Base-by-base conservation (phyloP, 148 eudicot genomes). In the Rhododendron ovatum region DNA sequence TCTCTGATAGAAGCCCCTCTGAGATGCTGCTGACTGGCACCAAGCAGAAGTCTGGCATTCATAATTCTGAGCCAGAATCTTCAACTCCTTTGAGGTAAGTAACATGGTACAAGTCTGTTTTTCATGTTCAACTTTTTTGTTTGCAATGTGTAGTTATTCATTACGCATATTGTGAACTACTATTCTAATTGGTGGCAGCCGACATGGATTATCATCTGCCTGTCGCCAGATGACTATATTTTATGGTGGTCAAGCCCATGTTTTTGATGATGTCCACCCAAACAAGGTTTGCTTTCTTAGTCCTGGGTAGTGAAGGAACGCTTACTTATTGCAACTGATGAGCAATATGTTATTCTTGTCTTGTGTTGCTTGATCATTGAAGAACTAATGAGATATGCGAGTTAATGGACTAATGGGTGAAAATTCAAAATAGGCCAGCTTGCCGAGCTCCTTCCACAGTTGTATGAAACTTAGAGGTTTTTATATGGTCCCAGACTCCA, bases 201-300 rank as follows among this genome's bases (percentile, higher is more conserved):
- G 59, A 73, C 92, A 84, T 67, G 94, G 93, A 87, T 71, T 81
- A 43, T 85, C 90, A 71, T 89, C 92, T 45, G 87, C 82, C 67
- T 85, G 91, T 89, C 86, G 91, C 89, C 96, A 94, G 88, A 95
- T 95, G 96, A 95, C 98, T 78, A 92, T 95, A 87, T 92, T 95
- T 83, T 95, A 92, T 86, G 95, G 93, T 48, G 98, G 98, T 85
- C 95, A 94, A 88, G 96, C 95, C 33, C 98, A 95, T 88, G 96
- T 93, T 47, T 95, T 95, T 78, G 95, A 95, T 87, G 95, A 93
- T 87, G 96, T 95, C 65, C 93, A 90, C 85, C 95, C 94, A 35
- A 93, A 90, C 88, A 94, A 95, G 96, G 98, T 95, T 48, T 76
- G 88, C 45, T 47, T 80, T 43, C 35, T 73, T 83, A 7, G 24